Evolutionary conservation across 257 asterid genomes (phyloP).

Genomic region (Ophiorrhiza pumila): DNA sequence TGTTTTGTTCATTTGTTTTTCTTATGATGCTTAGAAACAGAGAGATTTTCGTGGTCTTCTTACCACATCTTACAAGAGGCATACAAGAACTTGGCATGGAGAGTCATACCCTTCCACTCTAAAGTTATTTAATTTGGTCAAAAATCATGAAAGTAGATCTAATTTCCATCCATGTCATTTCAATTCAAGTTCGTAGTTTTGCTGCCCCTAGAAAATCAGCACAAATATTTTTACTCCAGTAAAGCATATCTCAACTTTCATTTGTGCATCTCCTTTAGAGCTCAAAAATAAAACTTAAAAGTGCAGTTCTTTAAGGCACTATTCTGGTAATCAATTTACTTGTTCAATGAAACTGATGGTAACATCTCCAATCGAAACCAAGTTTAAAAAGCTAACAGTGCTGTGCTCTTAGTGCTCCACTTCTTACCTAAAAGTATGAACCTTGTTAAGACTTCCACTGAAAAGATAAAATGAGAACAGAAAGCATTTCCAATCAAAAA

Average conservation of each 20-base stretch:
- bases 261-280: not conserved
- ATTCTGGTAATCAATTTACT: not conserved
- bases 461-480: not conserved
- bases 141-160: not conserved
- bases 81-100: not conserved
- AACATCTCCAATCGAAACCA: not conserved
- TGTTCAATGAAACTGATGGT: not conserved
- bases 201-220: not conserved
- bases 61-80: not conserved
- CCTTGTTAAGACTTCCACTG: not conserved
- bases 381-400: no score
- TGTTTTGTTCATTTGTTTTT: not conserved
- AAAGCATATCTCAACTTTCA: not conserved
- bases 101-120: not conserved
- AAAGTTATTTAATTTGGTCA: not conserved
- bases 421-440: not conserved
- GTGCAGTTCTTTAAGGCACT: not conserved
- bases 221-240: not conserved
- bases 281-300: not conserved
- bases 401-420: not conserved
- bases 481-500: not conserved
- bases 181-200: not conserved
- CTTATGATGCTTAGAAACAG: not conserved
- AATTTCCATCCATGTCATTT: not conserved
- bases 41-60: not conserved